Percentiles rank a stretch among this genome's conserved stretches.
Evolutionary conservation across 2,329 filamentous ascomycete species (phyloP).

Genomic region (Ophidiomyces ophidiicola): DNA sequence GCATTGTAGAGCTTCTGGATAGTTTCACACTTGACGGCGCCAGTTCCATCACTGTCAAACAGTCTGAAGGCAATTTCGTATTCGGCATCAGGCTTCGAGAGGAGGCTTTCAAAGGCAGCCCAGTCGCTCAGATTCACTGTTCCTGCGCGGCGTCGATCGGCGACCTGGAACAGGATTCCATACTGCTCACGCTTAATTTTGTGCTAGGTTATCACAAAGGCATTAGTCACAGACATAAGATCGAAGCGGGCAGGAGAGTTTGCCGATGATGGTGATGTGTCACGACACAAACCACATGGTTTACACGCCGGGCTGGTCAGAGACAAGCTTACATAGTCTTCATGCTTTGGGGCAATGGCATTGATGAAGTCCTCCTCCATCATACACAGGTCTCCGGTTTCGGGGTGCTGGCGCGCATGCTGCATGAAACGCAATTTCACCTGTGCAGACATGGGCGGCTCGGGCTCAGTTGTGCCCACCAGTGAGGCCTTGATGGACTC

Average conservation of each 20-base stretch:
- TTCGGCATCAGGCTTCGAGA: constrained; percentile 88
- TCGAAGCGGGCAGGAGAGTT: constrained; percentile 3
- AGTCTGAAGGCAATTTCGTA: constrained; percentile 97
- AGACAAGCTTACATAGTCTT: constrained; percentile 67
- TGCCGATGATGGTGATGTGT: not conserved
- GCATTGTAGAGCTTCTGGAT: constrained; percentile 75
- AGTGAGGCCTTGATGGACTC: constrained; percentile 70
- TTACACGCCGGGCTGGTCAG: constrained; percentile 17
- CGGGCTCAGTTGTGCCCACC: constrained; percentile 46
- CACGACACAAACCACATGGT: constrained; percentile 1
- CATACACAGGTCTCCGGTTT: constrained; percentile 67
- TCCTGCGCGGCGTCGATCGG: constrained; percentile 64
- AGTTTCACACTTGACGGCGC: constrained; percentile 77
- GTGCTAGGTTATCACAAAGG: constrained; percentile 48
- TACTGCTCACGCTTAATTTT: constrained; percentile 97
- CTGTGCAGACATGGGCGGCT: constrained; percentile 57
- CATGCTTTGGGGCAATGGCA: constrained; percentile 70
- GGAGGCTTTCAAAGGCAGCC: constrained; percentile 85
- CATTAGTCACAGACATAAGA: constrained; percentile 2
- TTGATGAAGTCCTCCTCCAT: constrained; percentile 77
- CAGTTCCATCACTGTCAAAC: constrained; percentile 76
- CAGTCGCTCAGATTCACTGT: constrained; percentile 73
- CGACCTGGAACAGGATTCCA: constrained; percentile 80
- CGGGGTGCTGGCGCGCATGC: constrained; percentile 62
- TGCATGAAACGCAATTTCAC: constrained; percentile 63